Evolutionary conservation across 768 basidiomycete genomes (phyloP).

Genomic region (Termitomyces sp.): DNA sequence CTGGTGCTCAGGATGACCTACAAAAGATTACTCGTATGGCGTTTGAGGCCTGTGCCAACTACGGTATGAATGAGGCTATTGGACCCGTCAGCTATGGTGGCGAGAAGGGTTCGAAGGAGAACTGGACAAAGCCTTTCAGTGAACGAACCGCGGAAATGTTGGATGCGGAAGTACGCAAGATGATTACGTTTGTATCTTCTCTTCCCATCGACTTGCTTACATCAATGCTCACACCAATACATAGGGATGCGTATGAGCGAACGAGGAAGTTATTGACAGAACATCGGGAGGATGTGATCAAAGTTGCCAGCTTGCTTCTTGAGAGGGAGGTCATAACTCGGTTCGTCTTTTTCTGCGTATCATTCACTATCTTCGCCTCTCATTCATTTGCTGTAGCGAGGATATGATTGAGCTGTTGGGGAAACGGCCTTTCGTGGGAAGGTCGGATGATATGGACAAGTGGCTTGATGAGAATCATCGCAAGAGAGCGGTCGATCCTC

Average conservation of each 20-base stretch:
- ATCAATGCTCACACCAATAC: too few relatives aligned
- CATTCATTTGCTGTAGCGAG: conserved; percentile 45
- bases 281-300: conserved; percentile 86
- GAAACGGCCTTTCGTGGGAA: conserved; percentile 75
- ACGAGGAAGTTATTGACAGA: conserved; percentile 78
- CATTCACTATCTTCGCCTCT: neutral
- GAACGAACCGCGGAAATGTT: conserved; percentile 96
- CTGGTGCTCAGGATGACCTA: conserved; percentile 96
- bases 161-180: conserved; percentile 88
- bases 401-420: conserved; percentile 85
- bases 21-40: conserved; percentile 99
- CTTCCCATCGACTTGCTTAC: conserved; percentile 1
- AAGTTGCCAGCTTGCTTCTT: conserved; percentile 86
- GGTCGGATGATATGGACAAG: conserved; percentile 92
- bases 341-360: conserved; percentile 34
- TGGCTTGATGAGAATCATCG: conserved; percentile 85
- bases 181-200: conserved; percentile 65
- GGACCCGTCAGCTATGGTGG: conserved; percentile 97
- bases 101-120: conserved; percentile 76
- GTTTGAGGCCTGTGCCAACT: conserved; percentile 91
- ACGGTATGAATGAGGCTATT: conserved; percentile 94
- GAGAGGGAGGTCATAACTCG: conserved; percentile 95
- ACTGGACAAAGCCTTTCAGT: conserved; percentile 96
- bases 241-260: conserved; percentile 72
- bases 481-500: conserved; percentile 39